These are phyloP conservation scores for Exobasidium cylindrosporum DNA, from an alignment of 1,284 basidiomycete genomes.

Conservation along the genomic window DNA sequence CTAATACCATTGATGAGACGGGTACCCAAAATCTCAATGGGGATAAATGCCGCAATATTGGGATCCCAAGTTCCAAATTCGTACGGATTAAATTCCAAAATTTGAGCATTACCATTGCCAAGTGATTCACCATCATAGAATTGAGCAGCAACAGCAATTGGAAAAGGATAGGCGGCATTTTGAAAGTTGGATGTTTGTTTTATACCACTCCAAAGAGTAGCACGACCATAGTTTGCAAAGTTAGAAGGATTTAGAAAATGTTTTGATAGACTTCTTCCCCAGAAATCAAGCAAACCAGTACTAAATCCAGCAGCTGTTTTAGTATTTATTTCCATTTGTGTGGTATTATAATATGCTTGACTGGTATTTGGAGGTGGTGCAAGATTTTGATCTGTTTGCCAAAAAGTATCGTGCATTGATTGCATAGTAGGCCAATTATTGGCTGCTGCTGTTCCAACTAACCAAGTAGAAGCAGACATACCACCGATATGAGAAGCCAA, in stretches of 20 bases:
- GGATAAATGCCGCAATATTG: conserved; percentile 40
- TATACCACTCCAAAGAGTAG: conserved; percentile 40
- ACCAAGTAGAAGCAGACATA: too few species aligned
- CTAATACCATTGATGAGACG: conserved; percentile 32
- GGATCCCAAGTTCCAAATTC: conserved; percentile 60
- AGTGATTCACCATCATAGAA: conserved; percentile 57
- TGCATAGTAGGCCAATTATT: too few species aligned
- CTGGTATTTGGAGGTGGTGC: too few species aligned
- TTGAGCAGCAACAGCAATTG: conserved; percentile 60
- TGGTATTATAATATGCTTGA: too few species aligned
- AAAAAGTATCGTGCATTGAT: too few species aligned
- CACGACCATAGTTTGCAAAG: conserved; percentile 38
- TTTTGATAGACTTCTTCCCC: conserved; percentile 43
- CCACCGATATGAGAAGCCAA: too few species aligned
- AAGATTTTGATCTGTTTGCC: too few species aligned
- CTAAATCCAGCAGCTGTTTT: too few species aligned
- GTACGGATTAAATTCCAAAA: conserved; percentile 59
- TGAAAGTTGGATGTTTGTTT: conserved; percentile 35
- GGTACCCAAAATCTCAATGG: conserved; percentile 46
- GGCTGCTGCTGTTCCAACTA: too few species aligned
- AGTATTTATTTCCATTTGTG: too few species aligned
- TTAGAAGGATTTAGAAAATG: conserved; percentile 44
- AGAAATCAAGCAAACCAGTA: conserved; percentile 48
- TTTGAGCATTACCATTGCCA: conserved; percentile 57
- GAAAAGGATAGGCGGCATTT: conserved; percentile 39